Evolutionary conservation across 164 flowering plant species (phyloP).

Genomic region (Paratinospora sagittata): DNA sequence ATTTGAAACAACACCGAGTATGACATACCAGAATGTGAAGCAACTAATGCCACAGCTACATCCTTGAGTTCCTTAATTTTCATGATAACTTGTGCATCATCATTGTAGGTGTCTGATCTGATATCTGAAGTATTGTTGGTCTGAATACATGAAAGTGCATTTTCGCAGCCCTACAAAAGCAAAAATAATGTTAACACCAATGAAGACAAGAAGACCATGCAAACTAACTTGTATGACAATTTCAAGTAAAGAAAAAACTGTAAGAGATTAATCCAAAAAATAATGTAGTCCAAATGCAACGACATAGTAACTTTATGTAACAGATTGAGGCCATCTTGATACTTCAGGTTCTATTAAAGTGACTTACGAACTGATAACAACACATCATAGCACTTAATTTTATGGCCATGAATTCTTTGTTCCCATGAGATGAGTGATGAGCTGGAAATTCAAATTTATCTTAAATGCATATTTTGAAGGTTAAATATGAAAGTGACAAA

Average conservation of each 20-base stretch:
- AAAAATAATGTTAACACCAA: background rate
- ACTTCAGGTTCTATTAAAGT: too few species aligned
- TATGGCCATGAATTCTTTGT: too few species aligned
- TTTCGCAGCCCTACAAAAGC: slow-evolving; percentile 52
- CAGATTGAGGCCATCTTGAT: background rate
- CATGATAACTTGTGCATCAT: slow-evolving; percentile 17
- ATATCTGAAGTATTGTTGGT: slow-evolving; percentile 13
- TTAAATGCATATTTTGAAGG: too few species aligned
- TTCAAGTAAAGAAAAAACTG: too few species aligned
- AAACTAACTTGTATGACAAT: too few species aligned
- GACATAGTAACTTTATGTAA: background rate
- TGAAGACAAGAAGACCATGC: background rate
- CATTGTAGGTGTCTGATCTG: slow-evolving; percentile 14
- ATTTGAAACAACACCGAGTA: background rate
- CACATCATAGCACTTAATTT: too few species aligned
- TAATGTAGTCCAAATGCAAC: background rate
- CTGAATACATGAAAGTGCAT: slow-evolving; percentile 37
- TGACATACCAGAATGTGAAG: slow-evolving; percentile 45
- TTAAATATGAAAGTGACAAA: too few species aligned
- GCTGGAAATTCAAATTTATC: too few species aligned
- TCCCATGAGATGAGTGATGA: too few species aligned
- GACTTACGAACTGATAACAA: too few species aligned
- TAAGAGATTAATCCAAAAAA: too few species aligned
- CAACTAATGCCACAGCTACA: slow-evolving; percentile 24
- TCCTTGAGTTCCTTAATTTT: slow-evolving; percentile 46